Conservation (phyloP, 2,329 filamentous ascomycete species). For the Chaetomiaceae sp. region DNA sequence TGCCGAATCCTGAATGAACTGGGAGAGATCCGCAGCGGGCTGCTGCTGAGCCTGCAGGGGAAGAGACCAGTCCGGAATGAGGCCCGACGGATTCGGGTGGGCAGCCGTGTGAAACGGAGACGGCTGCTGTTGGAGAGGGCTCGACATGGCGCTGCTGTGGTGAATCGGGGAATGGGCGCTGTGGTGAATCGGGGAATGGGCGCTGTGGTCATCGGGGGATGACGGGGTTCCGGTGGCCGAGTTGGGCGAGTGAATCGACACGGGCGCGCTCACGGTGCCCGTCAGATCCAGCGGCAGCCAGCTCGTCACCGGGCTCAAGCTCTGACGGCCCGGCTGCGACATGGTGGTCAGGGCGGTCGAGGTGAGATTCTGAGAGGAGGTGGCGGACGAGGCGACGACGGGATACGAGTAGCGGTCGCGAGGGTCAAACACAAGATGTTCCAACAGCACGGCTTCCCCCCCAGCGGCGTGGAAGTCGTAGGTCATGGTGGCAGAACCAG, state of each 20-base stretch:
- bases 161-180: conserved; percentile 42
- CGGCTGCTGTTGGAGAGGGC: conserved; percentile 48
- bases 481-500: conserved; percentile 44
- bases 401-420: conserved; percentile 50
- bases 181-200: conserved; percentile 41
- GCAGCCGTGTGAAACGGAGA: conserved; percentile 50
- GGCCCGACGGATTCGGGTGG: conserved; percentile 43
- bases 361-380: conserved; percentile 36
- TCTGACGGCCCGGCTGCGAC: conserved; percentile 36
- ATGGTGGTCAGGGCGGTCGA: conserved; percentile 35
- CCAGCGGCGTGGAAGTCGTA: conserved; percentile 56
- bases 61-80: conserved; percentile 59
- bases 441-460: conserved; percentile 54
- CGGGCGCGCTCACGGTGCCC: conserved; percentile 27
- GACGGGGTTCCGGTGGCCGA: conserved; percentile 43
- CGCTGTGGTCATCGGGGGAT: conserved; percentile 48
- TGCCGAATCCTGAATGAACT: conserved; percentile 53
- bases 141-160: conserved; percentile 46
- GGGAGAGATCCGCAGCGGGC: conserved; percentile 42
- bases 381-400: conserved; percentile 36
- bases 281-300: conserved; percentile 47
- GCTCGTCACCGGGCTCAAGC: conserved; percentile 42
- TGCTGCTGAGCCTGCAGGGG: conserved; percentile 30
- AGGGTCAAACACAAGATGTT: conserved; percentile 55
- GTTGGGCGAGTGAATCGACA: conserved; percentile 36